Evolutionary conservation across 2,329 filamentous ascomycete species (phyloP), one percentile per base, ranked within the genome.

Genomic region (Nothophoma quercina): DNA sequence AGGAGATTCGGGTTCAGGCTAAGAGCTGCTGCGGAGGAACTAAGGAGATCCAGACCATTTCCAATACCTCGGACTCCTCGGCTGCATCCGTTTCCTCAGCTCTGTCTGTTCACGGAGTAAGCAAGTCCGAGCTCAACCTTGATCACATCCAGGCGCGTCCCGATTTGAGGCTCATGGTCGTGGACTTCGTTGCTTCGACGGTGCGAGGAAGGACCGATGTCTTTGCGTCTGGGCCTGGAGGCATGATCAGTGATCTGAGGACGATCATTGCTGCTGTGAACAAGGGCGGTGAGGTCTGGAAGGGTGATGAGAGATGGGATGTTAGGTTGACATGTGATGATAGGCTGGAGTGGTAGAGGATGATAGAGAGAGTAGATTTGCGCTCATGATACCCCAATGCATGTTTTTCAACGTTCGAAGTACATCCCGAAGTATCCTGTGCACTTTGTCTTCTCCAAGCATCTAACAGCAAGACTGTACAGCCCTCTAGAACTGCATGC

Each of bases 201-300:
- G 55, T 66, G 13, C 47, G 47, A 7, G 71, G 67, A 3, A 49
- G 62, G 12, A 71, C 65, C 2, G 61, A 70, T 22, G 68, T 74
- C 0, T 71, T 69, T 26, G 71, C 67, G 5, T 69, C 65, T 15
- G 71, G 71, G 1, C 70, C 70, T 1, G 65, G 60, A 10, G 64
- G 59, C 9, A 61, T 74, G 65, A 69, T 72, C 13, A 72, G 67
- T 18, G 68, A 74, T 51, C 35, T 74, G 19, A 58, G 70, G 21
- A 60, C 60, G 10, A 66, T 71, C 18, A 54, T 73, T n/a, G 71
- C 71, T 2, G 55, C 55, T 12, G 55, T 52, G 54, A 72, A 71
- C 44, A 62, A 65, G 23, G 69, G 67, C n/a, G 58, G 50, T 2
- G 58, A 64, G n/a, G 70, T 74, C 5, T 71, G n/a, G n/a, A n/a